A percentile compares a stretch with the other conserved stretches of the same genome.
phyloP scores from a whole-genome alignment of 768 basidiomycete genomes.

The Epithele typhae region DNA sequence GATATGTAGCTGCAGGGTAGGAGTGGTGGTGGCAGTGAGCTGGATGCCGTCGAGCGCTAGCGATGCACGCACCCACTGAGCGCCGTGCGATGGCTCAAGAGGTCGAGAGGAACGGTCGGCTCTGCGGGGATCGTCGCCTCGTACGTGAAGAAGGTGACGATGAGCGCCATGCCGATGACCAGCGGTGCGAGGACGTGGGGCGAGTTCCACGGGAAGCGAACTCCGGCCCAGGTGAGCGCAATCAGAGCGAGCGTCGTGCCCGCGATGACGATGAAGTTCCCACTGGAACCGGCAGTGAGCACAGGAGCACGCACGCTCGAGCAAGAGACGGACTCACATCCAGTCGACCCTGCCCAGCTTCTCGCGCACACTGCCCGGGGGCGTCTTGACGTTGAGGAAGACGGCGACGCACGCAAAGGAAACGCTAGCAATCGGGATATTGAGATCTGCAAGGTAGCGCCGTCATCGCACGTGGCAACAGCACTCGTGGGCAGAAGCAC shows the following conservation, averaged over 20 bases:
- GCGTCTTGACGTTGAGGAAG: conserved; percentile 13
- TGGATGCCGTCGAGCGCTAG: neutral
- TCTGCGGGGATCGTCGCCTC: neutral
- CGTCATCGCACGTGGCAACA: no score
- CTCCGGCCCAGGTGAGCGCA: conserved; percentile 30
- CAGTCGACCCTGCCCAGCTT: conserved; percentile 32
- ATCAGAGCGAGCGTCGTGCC: conserved; percentile 12
- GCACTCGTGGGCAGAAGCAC: no score
- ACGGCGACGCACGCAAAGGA: neutral
- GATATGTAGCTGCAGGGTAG: conserved; percentile 21
- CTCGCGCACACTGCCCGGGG: conserved; percentile 15
- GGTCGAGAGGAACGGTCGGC: conserved; percentile 3
- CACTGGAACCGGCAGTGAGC: conserved; percentile 12
- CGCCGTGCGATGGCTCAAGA: conserved; percentile 5
- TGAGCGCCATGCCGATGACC: conserved; percentile 25
- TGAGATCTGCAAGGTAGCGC: conserved; percentile 1
- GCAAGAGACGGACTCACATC: conserved; percentile 24
- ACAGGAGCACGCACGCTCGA: neutral
- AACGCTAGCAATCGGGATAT: neutral
- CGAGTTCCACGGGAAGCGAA: conserved; percentile 30
- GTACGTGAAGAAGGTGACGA: no score
- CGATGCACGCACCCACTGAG: conserved; percentile 7
- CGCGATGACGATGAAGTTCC: conserved; percentile 18
- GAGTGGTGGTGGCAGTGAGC: neutral
- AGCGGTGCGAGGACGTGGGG: conserved; percentile 31